These are phyloP conservation scores for Leishmania braziliensis DNA, from an alignment of 208 protist species.

Conservation along the genomic window DNA sequence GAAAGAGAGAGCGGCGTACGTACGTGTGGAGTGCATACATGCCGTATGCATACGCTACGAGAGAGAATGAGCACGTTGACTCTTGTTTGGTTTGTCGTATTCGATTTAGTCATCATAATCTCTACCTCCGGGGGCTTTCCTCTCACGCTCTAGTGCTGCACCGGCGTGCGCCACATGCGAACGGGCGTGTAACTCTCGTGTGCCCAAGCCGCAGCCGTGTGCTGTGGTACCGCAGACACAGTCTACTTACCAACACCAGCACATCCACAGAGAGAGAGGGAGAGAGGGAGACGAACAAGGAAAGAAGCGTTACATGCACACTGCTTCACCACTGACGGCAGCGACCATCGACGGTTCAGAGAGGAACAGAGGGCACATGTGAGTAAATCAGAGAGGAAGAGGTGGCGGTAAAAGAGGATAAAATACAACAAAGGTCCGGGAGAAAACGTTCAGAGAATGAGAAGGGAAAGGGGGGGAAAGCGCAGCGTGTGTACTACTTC, in stretches of 20 bases:
- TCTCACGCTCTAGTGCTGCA: background rate
- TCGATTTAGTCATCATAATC: background rate
- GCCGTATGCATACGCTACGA: background rate
- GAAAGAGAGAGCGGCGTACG: background rate
- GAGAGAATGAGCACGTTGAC: background rate
- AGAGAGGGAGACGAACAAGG: background rate
- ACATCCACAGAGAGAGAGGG: background rate
- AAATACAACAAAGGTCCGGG: background rate
- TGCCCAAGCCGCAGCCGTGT: background rate
- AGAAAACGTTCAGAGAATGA: slow-evolving; percentile 1
- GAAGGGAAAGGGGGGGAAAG: background rate
- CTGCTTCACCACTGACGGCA: background rate
- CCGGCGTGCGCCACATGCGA: background rate
- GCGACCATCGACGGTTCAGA: background rate
- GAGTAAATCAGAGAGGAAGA: slow-evolving; percentile 23
- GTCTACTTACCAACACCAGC: background rate
- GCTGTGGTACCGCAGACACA: background rate
- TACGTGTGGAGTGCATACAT: background rate
- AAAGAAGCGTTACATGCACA: slow-evolving; percentile 7
- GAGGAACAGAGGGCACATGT: background rate
- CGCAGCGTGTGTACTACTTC: background rate
- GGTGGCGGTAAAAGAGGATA: background rate
- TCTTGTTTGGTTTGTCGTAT: background rate
- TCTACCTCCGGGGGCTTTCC: background rate
- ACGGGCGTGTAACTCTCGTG: background rate